Evolutionary conservation across 2,329 filamentous ascomycete genomes (phyloP).

Genomic region (Claviceps pazoutovae): DNA sequence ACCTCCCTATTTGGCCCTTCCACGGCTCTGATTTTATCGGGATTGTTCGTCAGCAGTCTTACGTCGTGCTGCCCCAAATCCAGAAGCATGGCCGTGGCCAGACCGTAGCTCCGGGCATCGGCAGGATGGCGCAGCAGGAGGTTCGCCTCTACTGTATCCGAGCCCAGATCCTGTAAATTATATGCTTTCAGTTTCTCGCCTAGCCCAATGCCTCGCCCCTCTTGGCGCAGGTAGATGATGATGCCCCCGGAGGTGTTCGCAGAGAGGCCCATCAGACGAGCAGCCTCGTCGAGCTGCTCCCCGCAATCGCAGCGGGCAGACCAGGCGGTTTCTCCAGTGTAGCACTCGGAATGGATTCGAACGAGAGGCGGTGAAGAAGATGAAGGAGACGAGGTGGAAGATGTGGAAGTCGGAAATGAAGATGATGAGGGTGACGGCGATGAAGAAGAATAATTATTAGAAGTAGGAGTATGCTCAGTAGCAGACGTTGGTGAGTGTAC

Average conservation of each 20-base stretch:
- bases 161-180: slow-evolving; percentile 89
- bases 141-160: slow-evolving; percentile 96
- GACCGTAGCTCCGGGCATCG: slow-evolving; percentile 83
- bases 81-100: slow-evolving; percentile 88
- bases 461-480: slow-evolving; percentile 1
- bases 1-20: slow-evolving; percentile 85
- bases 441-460: not conserved
- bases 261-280: slow-evolving; percentile 74
- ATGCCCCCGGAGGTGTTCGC: slow-evolving; percentile 57
- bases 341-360: slow-evolving; percentile 94
- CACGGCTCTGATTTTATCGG: slow-evolving; percentile 88
- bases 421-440: not conserved
- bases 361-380: slow-evolving; percentile 50
- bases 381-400: not conserved
- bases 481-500: slow-evolving; percentile 6
- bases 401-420: not conserved
- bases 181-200: slow-evolving; percentile 96
- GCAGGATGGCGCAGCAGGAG: slow-evolving; percentile 81
- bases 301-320: slow-evolving; percentile 95
- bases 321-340: slow-evolving; percentile 97
- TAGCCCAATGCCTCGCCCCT: slow-evolving; percentile 88
- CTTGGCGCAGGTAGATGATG: slow-evolving; percentile 90
- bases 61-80: slow-evolving; percentile 74
- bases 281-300: slow-evolving; percentile 93
- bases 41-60: slow-evolving; percentile 85